Conservation (phyloP, 2,329 filamentous ascomycete genomes). For the Aaosphaeria pasadenensis region DNA sequence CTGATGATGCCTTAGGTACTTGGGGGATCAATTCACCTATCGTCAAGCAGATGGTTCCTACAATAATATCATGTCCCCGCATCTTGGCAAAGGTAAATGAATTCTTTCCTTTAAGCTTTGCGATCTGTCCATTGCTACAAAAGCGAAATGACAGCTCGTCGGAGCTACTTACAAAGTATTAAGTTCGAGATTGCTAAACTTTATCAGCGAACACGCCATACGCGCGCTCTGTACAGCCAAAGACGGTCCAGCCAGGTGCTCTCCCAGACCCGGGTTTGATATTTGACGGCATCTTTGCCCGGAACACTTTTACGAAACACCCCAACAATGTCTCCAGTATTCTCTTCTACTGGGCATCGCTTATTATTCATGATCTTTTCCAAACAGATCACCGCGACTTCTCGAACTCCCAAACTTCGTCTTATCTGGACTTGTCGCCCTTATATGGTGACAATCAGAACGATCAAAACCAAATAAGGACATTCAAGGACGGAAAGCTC, state of each 20-base stretch:
- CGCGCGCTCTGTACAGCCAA: constrained; percentile 58
- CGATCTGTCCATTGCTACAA: no score
- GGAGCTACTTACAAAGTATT: no score
- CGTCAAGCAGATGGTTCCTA: constrained; percentile 41
- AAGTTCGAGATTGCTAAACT: neutral
- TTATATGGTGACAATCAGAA: constrained; percentile 63
- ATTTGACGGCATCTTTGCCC: constrained; percentile 62
- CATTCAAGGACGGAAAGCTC: constrained; percentile 62
- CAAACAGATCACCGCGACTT: constrained; percentile 60
- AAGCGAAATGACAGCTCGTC: no score
- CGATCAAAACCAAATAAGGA: constrained; percentile 63
- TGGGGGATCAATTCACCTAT: constrained; percentile 33
- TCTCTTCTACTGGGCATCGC: constrained; percentile 69
- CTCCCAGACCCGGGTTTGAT: constrained; percentile 61
- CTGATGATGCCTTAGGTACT: neutral
- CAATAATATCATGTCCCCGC: constrained; percentile 17
- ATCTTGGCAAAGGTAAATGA: neutral
- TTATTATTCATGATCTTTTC: constrained; percentile 62
- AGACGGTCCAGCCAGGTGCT: constrained; percentile 49
- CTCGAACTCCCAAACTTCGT: constrained; percentile 65
- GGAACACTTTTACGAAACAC: constrained; percentile 57
- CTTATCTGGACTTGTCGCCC: constrained; percentile 70
- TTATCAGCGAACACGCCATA: constrained; percentile 48
- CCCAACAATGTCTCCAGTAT: constrained; percentile 68
- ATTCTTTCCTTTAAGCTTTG: neutral